These are phyloP conservation scores for Trametes cingulata DNA, from an alignment of 768 basidiomycete species.

Conservation along the genomic window DNA sequence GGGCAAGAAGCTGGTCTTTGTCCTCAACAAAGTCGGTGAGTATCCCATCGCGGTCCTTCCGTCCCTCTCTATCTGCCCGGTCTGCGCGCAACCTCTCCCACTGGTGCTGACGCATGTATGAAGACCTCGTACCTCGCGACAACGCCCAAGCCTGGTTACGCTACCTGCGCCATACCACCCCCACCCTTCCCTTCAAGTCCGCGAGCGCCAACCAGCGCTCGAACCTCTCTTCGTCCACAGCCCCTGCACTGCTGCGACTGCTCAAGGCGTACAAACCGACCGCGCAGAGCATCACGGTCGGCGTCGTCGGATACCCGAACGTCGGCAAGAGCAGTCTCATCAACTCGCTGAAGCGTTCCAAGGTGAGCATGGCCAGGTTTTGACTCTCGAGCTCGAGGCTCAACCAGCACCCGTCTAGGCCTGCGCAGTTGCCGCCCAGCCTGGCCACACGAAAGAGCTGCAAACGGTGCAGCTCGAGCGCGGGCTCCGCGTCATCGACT, in stretches of 20 bases:
- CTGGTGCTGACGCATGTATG: not conserved
- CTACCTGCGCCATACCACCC: conserved; percentile 88
- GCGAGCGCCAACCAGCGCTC: conserved; percentile 74
- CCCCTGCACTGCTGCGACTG: conserved; percentile 75
- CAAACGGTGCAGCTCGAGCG: conserved; percentile 93
- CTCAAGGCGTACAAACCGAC: conserved; percentile 82
- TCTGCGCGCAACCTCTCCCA: not conserved
- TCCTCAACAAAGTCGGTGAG: conserved; percentile 96
- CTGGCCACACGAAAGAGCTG: conserved; percentile 90
- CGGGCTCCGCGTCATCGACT: conserved; percentile 90
- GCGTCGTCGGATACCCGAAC: conserved; percentile 95
- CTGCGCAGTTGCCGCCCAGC: conserved; percentile 93
- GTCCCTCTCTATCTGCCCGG: not conserved
- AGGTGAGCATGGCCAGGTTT: conserved; percentile 41
- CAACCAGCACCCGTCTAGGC: conserved; percentile 43
- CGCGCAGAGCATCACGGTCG: conserved; percentile 75
- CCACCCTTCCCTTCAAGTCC: conserved; percentile 89
- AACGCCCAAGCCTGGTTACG: conserved; percentile 91
- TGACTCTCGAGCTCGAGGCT: not conserved
- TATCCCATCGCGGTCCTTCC: not conserved
- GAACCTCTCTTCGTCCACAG: conserved; percentile 77
- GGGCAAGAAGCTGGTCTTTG: conserved; percentile 90
- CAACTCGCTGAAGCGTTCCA: conserved; percentile 86
- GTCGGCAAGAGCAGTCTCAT: conserved; percentile 96
- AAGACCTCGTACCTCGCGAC: conserved; percentile 86